Percentiles rank a stretch among this genome's conserved stretches.
Conservation (phyloP, 257 asterid species). For the Galeopsis tetrahit region DNA sequence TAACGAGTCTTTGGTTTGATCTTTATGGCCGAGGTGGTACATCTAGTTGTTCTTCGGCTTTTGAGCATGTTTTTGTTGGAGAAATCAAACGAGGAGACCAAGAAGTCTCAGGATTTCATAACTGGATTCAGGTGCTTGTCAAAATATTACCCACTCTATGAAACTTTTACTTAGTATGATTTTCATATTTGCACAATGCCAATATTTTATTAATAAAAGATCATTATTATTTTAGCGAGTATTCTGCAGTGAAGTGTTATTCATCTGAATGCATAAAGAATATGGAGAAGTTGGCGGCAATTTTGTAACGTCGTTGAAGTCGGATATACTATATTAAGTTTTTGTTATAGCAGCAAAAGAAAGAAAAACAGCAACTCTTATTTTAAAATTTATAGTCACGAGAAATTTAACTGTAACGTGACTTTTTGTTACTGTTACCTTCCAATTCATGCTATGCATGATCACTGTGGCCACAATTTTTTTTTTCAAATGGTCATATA, state of each 20-base stretch:
- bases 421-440: slow-evolving; percentile 2
- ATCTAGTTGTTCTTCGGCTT: slow-evolving; percentile 84
- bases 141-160: slow-evolving; percentile 8
- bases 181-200: not conserved
- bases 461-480: not conserved
- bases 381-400: not conserved
- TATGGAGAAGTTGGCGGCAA: not conserved
- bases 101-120: slow-evolving; percentile 90
- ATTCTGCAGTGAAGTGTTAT: not conserved
- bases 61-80: slow-evolving; percentile 99
- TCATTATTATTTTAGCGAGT: not conserved
- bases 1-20: slow-evolving; percentile 82
- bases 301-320: not conserved
- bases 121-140: slow-evolving; percentile 90
- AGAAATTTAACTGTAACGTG: slow-evolving; percentile 5
- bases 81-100: slow-evolving; percentile 89
- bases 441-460: slow-evolving; percentile 11
- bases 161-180: not conserved
- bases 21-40: slow-evolving; percentile 92
- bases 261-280: slow-evolving; percentile 18
- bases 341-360: not conserved
- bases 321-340: not conserved
- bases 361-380: not conserved
- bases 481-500: slow-evolving; percentile 2
- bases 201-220: slow-evolving; percentile 17